Evolutionary conservation across 208 protist species (phyloP).

Genomic region (Angomonas ambiguus): DNA sequence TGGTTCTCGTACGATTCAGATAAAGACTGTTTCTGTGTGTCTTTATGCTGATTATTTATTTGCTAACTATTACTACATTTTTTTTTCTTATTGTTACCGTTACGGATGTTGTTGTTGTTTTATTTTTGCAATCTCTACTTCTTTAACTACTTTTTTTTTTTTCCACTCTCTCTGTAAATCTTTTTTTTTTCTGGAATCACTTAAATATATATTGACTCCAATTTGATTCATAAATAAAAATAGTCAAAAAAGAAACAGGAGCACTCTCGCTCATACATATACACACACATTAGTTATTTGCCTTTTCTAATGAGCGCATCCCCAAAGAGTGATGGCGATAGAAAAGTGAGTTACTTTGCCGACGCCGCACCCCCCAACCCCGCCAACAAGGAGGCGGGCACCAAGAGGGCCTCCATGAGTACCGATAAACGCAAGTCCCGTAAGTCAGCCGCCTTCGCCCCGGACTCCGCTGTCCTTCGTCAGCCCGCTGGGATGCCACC

Average conservation of each 20-base stretch:
- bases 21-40: too few species aligned
- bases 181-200: background rate
- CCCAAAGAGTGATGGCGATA: too few species aligned
- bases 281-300: too few species aligned
- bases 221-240: too few species aligned
- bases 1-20: too few species aligned
- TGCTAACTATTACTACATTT: slow-evolving; percentile 15
- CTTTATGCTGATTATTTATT: too few species aligned
- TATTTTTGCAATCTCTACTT: background rate
- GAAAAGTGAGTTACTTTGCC: slow-evolving; percentile 9
- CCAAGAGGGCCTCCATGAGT: background rate
- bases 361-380: slow-evolving; percentile 1
- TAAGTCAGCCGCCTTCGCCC: slow-evolving; percentile 5
- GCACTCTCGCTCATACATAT: too few species aligned
- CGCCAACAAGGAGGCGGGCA: background rate
- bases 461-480: background rate
- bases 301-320: background rate
- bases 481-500: background rate
- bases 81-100: background rate
- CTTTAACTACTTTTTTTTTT: slow-evolving; percentile 12
- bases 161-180: background rate
- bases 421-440: background rate
- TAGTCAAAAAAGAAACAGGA: too few species aligned
- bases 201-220: background rate
- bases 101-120: background rate